Evolutionary conservation across 2,329 filamentous ascomycete species (phyloP).

Genomic region (Botryosphaeria dothidea): DNA sequence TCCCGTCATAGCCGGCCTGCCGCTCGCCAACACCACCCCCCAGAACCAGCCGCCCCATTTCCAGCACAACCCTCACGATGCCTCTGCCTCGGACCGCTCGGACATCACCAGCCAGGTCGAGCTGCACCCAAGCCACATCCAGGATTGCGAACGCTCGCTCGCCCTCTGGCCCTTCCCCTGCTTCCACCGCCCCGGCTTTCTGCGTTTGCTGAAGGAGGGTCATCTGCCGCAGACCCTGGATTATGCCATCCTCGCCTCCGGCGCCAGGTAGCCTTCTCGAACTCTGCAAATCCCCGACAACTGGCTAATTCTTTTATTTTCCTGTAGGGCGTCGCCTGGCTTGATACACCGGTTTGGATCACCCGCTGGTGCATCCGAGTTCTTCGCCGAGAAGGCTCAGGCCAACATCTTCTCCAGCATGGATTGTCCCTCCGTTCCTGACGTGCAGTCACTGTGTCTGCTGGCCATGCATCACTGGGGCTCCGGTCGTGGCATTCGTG

Average conservation of each 20-base stretch:
- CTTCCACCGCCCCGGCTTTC: constrained; percentile 15
- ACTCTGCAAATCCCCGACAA: background rate
- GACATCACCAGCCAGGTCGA: constrained; percentile 6
- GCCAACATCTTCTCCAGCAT: constrained; percentile 7
- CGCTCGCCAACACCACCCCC: constrained; percentile 3
- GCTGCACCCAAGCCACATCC: constrained; percentile 8
- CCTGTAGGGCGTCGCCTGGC: constrained; percentile 10
- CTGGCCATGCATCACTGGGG: constrained; percentile 14
- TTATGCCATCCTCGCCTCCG: constrained; percentile 12
- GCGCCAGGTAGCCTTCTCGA: background rate
- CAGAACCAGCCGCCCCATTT: background rate
- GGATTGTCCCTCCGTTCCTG: constrained; percentile 12
- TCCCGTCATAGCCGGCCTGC: constrained; percentile 1
- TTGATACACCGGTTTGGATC: constrained; percentile 12
- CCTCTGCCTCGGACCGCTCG: background rate
- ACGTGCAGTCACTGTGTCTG: constrained; percentile 13
- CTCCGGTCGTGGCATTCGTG: constrained; percentile 6
- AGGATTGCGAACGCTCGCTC: constrained; percentile 12
- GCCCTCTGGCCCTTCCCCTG: constrained; percentile 16
- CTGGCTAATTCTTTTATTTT: background rate
- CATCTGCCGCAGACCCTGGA: constrained; percentile 4
- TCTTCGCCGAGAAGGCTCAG: constrained; percentile 11
- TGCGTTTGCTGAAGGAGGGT: constrained; percentile 11
- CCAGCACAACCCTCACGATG: background rate
- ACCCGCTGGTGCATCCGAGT: constrained; percentile 9